Conservation (phyloP, 2,329 filamentous ascomycete genomes). For the Corniculantispora saksenae region DNA sequence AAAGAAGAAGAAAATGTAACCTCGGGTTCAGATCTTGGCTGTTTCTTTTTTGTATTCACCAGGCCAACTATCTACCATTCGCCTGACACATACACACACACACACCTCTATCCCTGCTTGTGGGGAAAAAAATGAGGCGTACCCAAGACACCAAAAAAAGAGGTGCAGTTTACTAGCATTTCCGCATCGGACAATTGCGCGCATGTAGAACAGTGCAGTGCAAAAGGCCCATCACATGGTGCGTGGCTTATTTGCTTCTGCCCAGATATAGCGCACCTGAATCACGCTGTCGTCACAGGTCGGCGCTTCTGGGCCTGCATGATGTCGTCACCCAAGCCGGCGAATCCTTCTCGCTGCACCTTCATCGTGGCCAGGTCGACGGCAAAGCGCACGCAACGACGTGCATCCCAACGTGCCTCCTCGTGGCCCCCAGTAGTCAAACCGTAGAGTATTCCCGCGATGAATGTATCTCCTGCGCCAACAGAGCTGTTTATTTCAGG, state of each 20-base stretch:
- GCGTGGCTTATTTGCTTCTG: conserved; percentile 7
- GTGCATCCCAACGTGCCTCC: conserved; percentile 45
- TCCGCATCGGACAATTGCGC: neutral
- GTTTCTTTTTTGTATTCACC: neutral
- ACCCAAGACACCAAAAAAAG: neutral
- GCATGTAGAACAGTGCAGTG: neutral
- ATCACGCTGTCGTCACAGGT: conserved; percentile 3
- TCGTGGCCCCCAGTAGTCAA: conserved; percentile 41
- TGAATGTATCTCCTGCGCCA: conserved; percentile 75
- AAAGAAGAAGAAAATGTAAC: neutral
- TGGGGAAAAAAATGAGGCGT: neutral
- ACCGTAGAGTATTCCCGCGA: conserved; percentile 68
- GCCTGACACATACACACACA: neutral
- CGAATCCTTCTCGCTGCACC: conserved; percentile 67
- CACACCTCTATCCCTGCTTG: neutral
- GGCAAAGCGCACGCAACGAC: conserved; percentile 57
- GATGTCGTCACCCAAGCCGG: conserved; percentile 44
- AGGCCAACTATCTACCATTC: neutral
- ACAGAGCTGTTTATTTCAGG: conserved; percentile 54
- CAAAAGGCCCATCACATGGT: neutral
- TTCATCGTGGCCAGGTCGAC: conserved; percentile 69
- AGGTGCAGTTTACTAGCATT: neutral
- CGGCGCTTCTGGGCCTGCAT: neutral
- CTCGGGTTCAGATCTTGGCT: neutral
- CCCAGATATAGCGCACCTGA: too few relatives aligned